Evolutionary conservation across 1,284 basidiomycete species (phyloP), one percentile per base, ranked within the genome.

Genomic region (Rhodotorula sp.): DNA sequence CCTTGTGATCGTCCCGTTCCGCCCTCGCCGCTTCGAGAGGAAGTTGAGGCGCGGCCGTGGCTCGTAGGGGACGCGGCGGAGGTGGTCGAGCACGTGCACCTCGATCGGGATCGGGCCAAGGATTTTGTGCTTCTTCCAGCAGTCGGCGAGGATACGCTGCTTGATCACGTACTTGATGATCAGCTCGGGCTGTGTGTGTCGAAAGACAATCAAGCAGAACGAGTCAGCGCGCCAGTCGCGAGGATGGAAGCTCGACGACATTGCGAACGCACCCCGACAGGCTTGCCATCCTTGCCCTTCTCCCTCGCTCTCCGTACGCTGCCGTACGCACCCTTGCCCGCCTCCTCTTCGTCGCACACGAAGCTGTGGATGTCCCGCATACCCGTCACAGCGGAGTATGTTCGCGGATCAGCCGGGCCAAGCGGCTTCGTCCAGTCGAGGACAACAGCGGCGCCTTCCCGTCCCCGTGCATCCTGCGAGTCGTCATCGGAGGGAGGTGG

Each of bases 141-240:
- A 99, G 82, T 99, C 95, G 28, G 95, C 96, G 59, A 99, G 85
- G 70, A 99, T 99, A 62, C 94, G 90, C 66, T 92, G 94, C 82
- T 99, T 99, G 84, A 98, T 95, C 78, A 99, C 89, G 80, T 97
- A 95, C 79, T 99, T 99, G 83, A 98, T 94, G 75, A 98, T 89
- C 65, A 97, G 82, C 67, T 83, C 82, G 11, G 84, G 82, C 79
- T 84, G 77, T 18, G 26, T 8, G 40, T 20, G 47, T 34, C 62
- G 72, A 58, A 66, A 7, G 69, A 68, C 57, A 10, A 46, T 47
- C 34, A 34, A 48, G 54, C 37, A 55, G 9, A 50, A 37, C 16
- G 34, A 30, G 16, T 44, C 57, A 80, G 52, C 40, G 52, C 40
- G 37, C 31, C 51, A 9, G 13, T 40, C 24, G 46, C 40, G 26